Percentiles rank a stretch among this genome's conserved stretches.
Conservation (phyloP, 2,329 filamentous ascomycete genomes). For the Fusarium palustre region DNA sequence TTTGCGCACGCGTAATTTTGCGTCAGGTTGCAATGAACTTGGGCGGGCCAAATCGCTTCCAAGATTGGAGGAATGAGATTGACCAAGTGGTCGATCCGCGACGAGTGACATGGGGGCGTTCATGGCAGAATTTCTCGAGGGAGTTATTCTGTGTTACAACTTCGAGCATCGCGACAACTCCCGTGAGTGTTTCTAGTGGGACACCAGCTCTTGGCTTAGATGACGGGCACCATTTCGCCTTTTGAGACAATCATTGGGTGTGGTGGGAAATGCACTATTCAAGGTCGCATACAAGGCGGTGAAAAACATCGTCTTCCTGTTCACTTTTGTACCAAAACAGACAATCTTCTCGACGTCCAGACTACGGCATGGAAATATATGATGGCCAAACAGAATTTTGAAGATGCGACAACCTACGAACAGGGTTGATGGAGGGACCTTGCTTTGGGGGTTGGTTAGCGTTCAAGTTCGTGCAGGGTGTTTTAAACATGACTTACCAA, state of each 20-base stretch:
- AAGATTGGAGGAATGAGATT: constrained; percentile 16
- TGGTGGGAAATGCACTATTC: constrained; percentile 28
- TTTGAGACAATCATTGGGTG: constrained; percentile 29
- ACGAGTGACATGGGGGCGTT: constrained; percentile 18
- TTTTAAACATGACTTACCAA: constrained; percentile 16
- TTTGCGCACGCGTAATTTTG: constrained; percentile 3
- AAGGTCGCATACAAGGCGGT: constrained; percentile 25
- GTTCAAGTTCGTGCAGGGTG: constrained; percentile 27
- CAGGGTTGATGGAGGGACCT: constrained; percentile 6
- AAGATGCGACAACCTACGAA: not conserved
- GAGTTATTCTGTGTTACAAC: constrained; percentile 18
- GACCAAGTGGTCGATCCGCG: constrained; percentile 33
- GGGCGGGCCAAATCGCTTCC: constrained; percentile 11
- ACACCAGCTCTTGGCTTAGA: constrained; percentile 9
- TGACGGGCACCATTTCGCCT: not conserved
- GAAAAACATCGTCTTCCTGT: constrained; percentile 20
- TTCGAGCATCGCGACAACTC: constrained; percentile 16
- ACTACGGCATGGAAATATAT: not conserved
- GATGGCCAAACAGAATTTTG: constrained; percentile 8
- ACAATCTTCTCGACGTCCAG: not conserved
- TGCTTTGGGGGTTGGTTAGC: constrained; percentile 4
- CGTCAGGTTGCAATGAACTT: constrained; percentile 12
- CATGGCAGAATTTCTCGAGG: constrained; percentile 9
- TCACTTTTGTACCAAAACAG: not conserved
- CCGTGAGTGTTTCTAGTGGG: constrained; percentile 22